phyloP scores from a whole-genome alignment of 192 early-diverging fungal species.

The Jimgerdemannia lactiflua region DNA sequence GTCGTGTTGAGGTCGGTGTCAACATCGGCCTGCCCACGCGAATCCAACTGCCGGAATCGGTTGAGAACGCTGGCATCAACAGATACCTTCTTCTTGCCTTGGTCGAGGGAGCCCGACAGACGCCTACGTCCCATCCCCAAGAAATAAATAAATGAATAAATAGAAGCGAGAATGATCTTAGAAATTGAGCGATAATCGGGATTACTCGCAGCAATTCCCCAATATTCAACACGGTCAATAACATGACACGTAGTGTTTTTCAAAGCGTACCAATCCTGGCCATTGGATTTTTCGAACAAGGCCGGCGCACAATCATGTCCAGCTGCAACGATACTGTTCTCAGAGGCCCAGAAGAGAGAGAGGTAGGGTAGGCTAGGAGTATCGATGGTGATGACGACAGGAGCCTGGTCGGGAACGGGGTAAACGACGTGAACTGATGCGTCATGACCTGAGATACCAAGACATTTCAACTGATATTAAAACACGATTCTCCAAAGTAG shows the following conservation, averaged over 20 bases:
- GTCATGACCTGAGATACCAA: slow-evolving; percentile 64
- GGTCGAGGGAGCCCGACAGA: slow-evolving; percentile 72
- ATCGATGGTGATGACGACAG: slow-evolving; percentile 51
- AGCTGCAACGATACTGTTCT: slow-evolving; percentile 75
- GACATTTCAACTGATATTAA: no score
- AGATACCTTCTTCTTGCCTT: slow-evolving; percentile 67
- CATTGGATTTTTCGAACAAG: slow-evolving; percentile 62
- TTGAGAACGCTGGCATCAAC: slow-evolving; percentile 68
- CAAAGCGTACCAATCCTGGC: slow-evolving; percentile 52
- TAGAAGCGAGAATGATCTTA: no score
- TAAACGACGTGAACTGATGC: slow-evolving; percentile 76
- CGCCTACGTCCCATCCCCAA: slow-evolving; percentile 24
- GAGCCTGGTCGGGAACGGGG: slow-evolving; percentile 52
- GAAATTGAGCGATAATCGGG: no score
- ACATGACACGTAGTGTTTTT: no score
- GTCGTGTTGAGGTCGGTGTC: slow-evolving; percentile 76
- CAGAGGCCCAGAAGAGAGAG: slow-evolving; percentile 75
- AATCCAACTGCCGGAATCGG: slow-evolving; percentile 93
- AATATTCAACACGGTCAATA: no score
- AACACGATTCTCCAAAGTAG: no score
- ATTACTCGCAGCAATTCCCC: no score
- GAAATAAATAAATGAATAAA: no score
- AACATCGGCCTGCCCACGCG: slow-evolving; percentile 60
- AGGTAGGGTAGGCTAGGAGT: slow-evolving; percentile 72
- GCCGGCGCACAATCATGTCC: slow-evolving; percentile 95